phyloP scores from a whole-genome alignment of 2,329 filamentous ascomycete genomes.

The Aspergillus unguis region DNA sequence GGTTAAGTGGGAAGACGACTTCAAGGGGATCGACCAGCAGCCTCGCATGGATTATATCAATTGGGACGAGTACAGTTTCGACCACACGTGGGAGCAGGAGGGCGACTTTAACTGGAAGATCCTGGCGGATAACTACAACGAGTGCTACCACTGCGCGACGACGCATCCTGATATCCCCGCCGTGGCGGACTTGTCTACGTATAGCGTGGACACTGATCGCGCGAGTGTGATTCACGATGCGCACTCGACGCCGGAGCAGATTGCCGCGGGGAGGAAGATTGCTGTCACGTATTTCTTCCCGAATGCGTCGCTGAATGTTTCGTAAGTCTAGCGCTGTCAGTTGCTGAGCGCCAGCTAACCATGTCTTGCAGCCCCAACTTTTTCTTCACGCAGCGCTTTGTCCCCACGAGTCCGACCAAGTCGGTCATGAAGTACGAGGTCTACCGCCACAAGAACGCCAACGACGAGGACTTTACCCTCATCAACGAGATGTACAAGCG shows the following conservation, averaged over 20 bases:
- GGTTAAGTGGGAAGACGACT: conserved; percentile 53
- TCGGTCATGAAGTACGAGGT: conserved; percentile 61
- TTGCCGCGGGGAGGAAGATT: conserved; percentile 42
- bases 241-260: conserved; percentile 47
- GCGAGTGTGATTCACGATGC: conserved; percentile 51
- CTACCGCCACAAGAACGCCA: conserved; percentile 58
- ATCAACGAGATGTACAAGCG: conserved; percentile 61
- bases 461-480: conserved; percentile 55
- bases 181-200: conserved; percentile 55
- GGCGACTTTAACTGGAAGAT: conserved; percentile 61
- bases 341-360: not conserved
- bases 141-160: conserved; percentile 28
- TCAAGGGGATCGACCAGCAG: conserved; percentile 48
- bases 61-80: conserved; percentile 55
- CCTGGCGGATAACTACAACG: conserved; percentile 62
- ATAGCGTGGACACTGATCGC: conserved; percentile 49
- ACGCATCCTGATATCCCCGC: conserved; percentile 23
- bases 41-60: conserved; percentile 46
- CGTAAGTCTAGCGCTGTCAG: conserved; percentile 20
- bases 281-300: conserved; percentile 37
- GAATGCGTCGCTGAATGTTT: conserved; percentile 32
- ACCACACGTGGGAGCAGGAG: conserved; percentile 57
- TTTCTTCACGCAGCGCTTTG: conserved; percentile 63
- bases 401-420: conserved; percentile 52
- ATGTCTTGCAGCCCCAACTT: conserved; percentile 46